phyloP scores from a whole-genome alignment of 1,284 basidiomycete species.

The Fistulina hepatica region DNA sequence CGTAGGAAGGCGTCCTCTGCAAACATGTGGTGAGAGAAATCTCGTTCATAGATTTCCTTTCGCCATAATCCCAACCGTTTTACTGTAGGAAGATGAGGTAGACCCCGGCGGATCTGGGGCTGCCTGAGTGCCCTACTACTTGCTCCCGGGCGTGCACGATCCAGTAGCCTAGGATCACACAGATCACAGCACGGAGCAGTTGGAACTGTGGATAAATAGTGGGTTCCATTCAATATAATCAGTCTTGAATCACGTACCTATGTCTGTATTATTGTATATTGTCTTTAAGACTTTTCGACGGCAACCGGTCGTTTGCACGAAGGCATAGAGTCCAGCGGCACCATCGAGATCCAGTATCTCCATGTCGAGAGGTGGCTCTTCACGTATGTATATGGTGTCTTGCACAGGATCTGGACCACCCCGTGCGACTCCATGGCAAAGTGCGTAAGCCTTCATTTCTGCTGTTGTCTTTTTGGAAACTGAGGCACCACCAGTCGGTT shows the following conservation, averaged over 20 bases:
- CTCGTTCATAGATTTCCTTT: constrained; percentile 3
- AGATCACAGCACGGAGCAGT: constrained; percentile 19
- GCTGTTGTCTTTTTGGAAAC: neutral
- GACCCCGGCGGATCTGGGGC: neutral
- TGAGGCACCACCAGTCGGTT: too few species aligned
- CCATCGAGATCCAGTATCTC: constrained; percentile 12
- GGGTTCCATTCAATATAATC: neutral
- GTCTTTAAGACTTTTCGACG: constrained; percentile 14
- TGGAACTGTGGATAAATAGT: neutral
- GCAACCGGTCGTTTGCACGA: constrained; percentile 18
- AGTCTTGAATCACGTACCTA: neutral
- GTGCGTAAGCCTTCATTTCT: neutral
- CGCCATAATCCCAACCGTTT: neutral
- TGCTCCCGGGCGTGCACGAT: constrained; percentile 13
- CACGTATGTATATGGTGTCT: too few species aligned
- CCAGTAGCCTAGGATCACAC: constrained; percentile 16
- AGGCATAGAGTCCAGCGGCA: constrained; percentile 14
- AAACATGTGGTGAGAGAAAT: too few species aligned
- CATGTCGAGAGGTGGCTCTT: too few species aligned
- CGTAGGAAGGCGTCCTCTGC: too few species aligned
- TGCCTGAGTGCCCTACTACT: neutral
- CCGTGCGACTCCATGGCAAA: too few species aligned
- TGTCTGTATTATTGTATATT: constrained; percentile 13
- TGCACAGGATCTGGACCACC: too few species aligned
- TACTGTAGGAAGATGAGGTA: neutral